Evolutionary conservation across 31 red algal genomes (phyloP), one percentile per base, ranked within the genome.

Genomic region (Bonnemaisonia californica): DNA sequence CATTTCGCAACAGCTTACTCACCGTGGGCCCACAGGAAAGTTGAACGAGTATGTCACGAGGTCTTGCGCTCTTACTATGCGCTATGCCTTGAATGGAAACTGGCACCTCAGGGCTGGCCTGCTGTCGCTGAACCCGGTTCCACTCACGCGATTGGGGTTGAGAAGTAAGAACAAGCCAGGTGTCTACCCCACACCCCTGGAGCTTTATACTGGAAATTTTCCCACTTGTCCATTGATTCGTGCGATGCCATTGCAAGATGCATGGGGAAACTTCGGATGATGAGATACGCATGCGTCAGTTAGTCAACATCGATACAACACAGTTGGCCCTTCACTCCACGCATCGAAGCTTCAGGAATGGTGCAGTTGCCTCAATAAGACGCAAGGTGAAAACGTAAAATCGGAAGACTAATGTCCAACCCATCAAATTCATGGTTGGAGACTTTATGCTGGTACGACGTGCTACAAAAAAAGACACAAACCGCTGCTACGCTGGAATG

Each of bases 391-490:
- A 73, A 16, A 39, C 24, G 1, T 70, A 83, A 29, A 90, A 83
- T 62, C 16, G 23, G 0, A 28, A 40, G 1, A 90, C 77, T 7
- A 82, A 77, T 57, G 62, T 90, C 4, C 8, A n/a, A 2, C 8
- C 3, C 3, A 1, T 42, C 2, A 31, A 41, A 13, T 69, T 90
- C 19, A 19, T 45, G 9, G 31, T 47, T 11, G 77, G 42, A 34
- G 68, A 83, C 48, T 83, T 76, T 47, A 71, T 83, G 57, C 48
- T 90, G 8, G 87, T 90, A 28, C 59, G 79, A 29, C 35, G 61
- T 7, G 71, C 87, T 37, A 21, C 26, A 3, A 73, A 64, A 57
- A 72, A 35, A 69, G 68, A 31, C 56, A 73, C 23, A 90, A 90
- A 45, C 68, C 82, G 12, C 41, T 58, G 8, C 57, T 75, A 4